Conservation (phyloP, 2,329 filamentous ascomycete species). For the Sarocladium brachiariae region DNA sequence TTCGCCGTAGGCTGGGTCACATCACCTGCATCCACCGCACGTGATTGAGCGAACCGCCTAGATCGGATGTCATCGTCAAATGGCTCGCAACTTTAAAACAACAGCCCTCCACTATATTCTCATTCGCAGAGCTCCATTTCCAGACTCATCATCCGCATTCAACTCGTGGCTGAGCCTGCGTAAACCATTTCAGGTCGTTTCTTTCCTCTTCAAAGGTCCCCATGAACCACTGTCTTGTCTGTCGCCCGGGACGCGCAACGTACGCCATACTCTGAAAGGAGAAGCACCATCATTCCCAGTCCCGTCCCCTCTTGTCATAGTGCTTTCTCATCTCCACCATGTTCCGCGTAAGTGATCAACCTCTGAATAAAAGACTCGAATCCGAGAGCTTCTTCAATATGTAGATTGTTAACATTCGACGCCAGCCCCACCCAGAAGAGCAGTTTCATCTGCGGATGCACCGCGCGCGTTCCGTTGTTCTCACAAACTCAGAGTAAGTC, state of each 20-base stretch:
- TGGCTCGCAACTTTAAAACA: too few relatives aligned
- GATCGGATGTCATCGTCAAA: too few relatives aligned
- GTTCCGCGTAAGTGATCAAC: slow-evolving; percentile 8
- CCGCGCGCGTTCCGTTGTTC: slow-evolving; percentile 70
- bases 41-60: neutral
- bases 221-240: slow-evolving; percentile 7
- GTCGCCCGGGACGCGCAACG: neutral
- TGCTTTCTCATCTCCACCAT: neutral
- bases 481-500: slow-evolving; percentile 64
- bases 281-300: too few relatives aligned
- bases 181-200: neutral
- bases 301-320: too few relatives aligned
- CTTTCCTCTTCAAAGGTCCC: neutral
- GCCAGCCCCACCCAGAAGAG: slow-evolving; percentile 57
- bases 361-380: too few relatives aligned
- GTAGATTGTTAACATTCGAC: neutral
- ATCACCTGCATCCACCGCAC: too few relatives aligned
- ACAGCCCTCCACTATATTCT: too few relatives aligned
- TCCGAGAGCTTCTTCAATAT: neutral
- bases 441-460: slow-evolving; percentile 71
- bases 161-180: too few relatives aligned
- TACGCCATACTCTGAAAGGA: slow-evolving; percentile 6
- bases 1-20: too few relatives aligned
- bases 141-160: too few relatives aligned
- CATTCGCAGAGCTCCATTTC: too few relatives aligned